Base-by-base conservation (phyloP, 176 grass and related monocot species). In the Tillandsia leiboldiana region DNA sequence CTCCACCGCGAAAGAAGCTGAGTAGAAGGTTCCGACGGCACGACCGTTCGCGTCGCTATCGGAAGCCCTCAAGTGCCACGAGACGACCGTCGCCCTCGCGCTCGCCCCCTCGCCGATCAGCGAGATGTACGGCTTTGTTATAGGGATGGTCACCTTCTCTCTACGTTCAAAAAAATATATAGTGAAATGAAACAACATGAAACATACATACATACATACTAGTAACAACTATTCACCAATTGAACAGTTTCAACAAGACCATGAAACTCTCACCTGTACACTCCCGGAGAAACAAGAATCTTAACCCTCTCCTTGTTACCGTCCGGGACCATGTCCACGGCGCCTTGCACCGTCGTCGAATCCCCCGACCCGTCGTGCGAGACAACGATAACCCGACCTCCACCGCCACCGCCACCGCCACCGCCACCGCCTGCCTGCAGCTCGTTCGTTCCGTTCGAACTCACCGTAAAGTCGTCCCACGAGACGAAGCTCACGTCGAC, bases 131-230 rank as follows among this genome's bases (percentile, higher is more conserved):
- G 94, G 94, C 86, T 93, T 99, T 63, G 87, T 88, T 71, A 81
- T 82, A 26, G 89, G 89, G 72, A 99, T 77, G 51, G 69, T 81
- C 77, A 99, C 94, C 80, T 99, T 99, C 85, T 99, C 94, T 79
- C 94, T 99, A 79, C 67, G 74, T 24, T 13, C 50, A 28, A 51
- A 63, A 69, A n/a, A 23, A 48, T 20, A 27, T 49, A 1, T 42
- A 14, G 12, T 53, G 0, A 64, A 49, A 2, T 29, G 26, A 51
- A 2, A 63, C 49, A 17, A 78, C 53, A 13, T 68, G 23, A 27
- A 69, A 56, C 15, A 58, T 64, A 13, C 20, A 20, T n/a, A n/a
- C n/a, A n/a, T 20, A 20, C 7, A 27, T 29, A 53, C 48, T 8
- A 66, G 50, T 50, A 66, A 23, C 28, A 50, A 26, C 14, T 48